These are phyloP conservation scores for Plenodomus biglobosus DNA, from an alignment of 2,329 filamentous ascomycete genomes.

Conservation along the genomic window DNA sequence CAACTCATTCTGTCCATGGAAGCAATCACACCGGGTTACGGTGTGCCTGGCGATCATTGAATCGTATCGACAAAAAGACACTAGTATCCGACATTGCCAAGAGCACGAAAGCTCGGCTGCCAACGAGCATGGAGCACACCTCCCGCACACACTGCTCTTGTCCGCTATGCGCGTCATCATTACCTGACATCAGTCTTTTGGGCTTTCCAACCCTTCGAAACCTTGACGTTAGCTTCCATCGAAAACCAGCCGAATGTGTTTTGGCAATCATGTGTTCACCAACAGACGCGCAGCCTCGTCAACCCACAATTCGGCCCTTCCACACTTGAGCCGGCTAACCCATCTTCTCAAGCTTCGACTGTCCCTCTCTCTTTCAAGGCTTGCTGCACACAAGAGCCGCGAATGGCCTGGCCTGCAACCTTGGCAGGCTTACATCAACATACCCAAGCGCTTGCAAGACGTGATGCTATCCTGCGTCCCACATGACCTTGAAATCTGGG, in stretches of 20 bases:
- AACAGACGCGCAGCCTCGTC: neutral
- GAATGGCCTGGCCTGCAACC: constrained; percentile 8
- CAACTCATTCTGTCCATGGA: neutral
- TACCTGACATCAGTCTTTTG: neutral
- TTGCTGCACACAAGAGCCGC: neutral
- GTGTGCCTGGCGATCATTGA: constrained; percentile 6
- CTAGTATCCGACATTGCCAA: constrained; percentile 7
- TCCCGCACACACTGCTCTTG: neutral
- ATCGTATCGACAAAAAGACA: constrained; percentile 2
- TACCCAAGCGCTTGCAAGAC: constrained; percentile 4
- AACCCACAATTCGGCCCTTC: neutral
- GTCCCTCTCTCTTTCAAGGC: neutral
- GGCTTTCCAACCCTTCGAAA: neutral
- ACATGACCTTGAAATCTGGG: neutral
- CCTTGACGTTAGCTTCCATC: neutral
- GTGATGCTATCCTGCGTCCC: neutral
- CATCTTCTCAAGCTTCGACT: constrained; percentile 4
- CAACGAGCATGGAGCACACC: neutral
- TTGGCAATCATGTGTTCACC: neutral
- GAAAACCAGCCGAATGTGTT: neutral
- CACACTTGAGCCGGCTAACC: constrained; percentile 1
- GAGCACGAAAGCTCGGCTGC: neutral
- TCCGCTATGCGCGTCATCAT: neutral
- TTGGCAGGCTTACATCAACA: constrained; percentile 7
- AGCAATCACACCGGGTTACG: neutral